Conservation (phyloP, 2,329 filamentous ascomycete species). For the Claviceps spartinae region DNA sequence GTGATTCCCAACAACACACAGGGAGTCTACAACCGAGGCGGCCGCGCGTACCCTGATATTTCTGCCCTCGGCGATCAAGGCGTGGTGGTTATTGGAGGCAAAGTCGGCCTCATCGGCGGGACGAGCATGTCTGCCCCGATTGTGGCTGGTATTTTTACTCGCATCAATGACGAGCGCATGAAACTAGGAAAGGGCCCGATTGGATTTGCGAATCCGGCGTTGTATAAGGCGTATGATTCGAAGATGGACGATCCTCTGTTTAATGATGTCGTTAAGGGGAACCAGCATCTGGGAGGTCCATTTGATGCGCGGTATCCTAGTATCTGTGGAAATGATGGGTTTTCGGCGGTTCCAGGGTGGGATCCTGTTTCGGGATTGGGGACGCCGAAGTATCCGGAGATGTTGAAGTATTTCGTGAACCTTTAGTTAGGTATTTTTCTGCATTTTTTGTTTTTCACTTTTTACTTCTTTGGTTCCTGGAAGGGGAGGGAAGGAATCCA, state of each 20-base stretch:
- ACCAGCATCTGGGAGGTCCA: conserved; percentile 9
- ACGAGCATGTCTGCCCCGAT: conserved; percentile 29
- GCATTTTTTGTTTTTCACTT: neutral
- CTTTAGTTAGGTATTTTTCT: neutral
- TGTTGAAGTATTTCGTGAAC: conserved; percentile 29
- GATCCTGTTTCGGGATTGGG: conserved; percentile 11
- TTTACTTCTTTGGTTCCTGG: neutral
- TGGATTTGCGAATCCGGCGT: conserved; percentile 21
- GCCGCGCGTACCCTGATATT: conserved; percentile 36
- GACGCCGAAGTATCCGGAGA: conserved; percentile 8
- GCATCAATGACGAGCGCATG: conserved; percentile 18
- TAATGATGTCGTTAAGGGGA: conserved; percentile 8
- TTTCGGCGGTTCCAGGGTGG: conserved; percentile 10
- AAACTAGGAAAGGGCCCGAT: conserved; percentile 15
- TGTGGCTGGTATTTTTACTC: conserved; percentile 20
- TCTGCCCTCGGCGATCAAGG: conserved; percentile 30
- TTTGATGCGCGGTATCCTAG: conserved; percentile 3
- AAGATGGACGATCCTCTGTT: conserved; percentile 6
- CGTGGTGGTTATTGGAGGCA: conserved; percentile 28
- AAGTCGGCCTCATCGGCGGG: conserved; percentile 30
- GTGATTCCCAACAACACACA: conserved; percentile 6
- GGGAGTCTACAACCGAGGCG: conserved; percentile 30
- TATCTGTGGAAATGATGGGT: conserved; percentile 9
- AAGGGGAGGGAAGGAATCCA: neutral
- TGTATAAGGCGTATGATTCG: conserved; percentile 10